Base-by-base conservation (phyloP, 2,329 filamentous ascomycete genomes). In the Exophiala oligosperma region DNA sequence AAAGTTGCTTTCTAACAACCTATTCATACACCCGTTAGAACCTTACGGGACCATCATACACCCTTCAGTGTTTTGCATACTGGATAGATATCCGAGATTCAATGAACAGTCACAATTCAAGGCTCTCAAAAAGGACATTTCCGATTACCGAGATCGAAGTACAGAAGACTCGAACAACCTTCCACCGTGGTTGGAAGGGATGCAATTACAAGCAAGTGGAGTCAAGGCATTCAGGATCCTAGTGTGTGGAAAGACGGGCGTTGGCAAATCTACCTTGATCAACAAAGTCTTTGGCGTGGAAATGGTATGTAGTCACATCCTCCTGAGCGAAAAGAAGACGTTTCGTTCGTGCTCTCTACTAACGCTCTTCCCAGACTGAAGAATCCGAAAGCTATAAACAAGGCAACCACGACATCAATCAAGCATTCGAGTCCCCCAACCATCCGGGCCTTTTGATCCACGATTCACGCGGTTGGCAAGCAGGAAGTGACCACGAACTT, bases 381-480 rank as follows among this genome's bases (percentile, higher is more conserved):
- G 66, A 68, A 41, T 69, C 68, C n/a, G 49, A 54, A 29, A 54
- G 66, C 54, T 64, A 69, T 26, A 54, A 60, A 52, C 63, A 69
- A 57, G 71, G 70, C 35, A 61, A 66, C 9, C 71, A 72, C 52
- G 69, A 72, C 52, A 67, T 72, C 28, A 67, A 66, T 37, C 51
- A 70, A 28, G 69, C 68, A 24, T 70, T 72, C 43, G 68, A 63
- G 29, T 70, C 66, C 40, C 65, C 68, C n/a, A 69, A 71, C 38
- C 61, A 70, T 53, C 70, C 69, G 11, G 71, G 71, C 52, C 52
- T 72, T 4, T 60, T 73, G n/a, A 63, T 72, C 28, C 71, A 73
- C 49, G 71, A 73, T 51, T 72, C 70, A 35, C 65, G 70, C 51
- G 71, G 71, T 3, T 72, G 72, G 62, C 70, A 72, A 59, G 70